phyloP scores from a whole-genome alignment of 768 basidiomycete genomes.

The Mycena metata region DNA sequence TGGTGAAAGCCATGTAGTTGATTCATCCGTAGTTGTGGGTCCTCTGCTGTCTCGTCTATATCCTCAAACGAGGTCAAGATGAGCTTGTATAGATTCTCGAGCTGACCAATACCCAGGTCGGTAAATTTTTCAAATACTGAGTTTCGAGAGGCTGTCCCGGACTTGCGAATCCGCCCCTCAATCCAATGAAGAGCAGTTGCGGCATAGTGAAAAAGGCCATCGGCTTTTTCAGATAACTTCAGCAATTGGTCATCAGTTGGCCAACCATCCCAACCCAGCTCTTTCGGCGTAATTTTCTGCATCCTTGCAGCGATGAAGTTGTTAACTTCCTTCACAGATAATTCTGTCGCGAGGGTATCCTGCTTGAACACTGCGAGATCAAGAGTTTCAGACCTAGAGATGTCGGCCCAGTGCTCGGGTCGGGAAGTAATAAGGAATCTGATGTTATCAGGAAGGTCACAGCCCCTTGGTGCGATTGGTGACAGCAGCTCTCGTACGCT shows the following conservation, averaged over 20 bases:
- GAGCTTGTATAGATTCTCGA: constrained; percentile 5
- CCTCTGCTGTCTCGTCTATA: constrained; percentile 1
- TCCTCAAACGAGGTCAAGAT: too few relatives aligned
- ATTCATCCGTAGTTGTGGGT: neutral
- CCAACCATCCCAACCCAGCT: constrained; percentile 1
- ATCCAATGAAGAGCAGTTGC: constrained; percentile 20
- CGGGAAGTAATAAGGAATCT: constrained; percentile 2
- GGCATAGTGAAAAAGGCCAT: constrained; percentile 14
- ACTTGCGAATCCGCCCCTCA: neutral
- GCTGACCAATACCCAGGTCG: neutral
- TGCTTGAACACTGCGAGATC: constrained; percentile 8
- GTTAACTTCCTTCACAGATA: constrained; percentile 2
- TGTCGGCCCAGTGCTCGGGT: constrained; percentile 14
- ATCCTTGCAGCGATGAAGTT: too few relatives aligned
- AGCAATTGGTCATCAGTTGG: neutral
- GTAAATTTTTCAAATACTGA: neutral
- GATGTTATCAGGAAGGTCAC: too few relatives aligned
- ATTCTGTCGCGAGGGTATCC: neutral
- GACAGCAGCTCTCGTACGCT: too few relatives aligned
- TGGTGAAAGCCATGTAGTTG: constrained; percentile 5
- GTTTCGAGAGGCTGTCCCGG: neutral
- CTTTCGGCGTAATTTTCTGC: constrained; percentile 8
- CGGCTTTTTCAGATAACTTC: constrained; percentile 2
- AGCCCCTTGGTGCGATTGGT: too few relatives aligned
- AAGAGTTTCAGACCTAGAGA: constrained; percentile 5